Evolutionary conservation across 495 filamentous ascomycete genomes (phyloP).

Genomic region (Lasiosphaeria miniovina): DNA sequence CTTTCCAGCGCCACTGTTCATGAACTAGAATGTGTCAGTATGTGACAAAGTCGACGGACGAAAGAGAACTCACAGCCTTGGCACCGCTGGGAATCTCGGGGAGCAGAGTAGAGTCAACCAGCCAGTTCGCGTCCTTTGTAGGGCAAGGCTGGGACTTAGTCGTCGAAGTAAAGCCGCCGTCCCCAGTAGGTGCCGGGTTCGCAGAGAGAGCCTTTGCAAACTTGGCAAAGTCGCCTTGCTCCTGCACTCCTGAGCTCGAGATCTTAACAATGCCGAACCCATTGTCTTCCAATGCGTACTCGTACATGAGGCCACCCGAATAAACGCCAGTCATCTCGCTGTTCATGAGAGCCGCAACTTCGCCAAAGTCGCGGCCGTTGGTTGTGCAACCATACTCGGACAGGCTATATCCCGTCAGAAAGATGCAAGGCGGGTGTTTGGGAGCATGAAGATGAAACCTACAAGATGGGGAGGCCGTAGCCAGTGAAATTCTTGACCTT

Average conservation of each 20-base stretch:
- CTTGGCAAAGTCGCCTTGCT: constrained; percentile 57
- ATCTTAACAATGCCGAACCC: constrained; percentile 77
- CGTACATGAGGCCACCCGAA: constrained; percentile 94
- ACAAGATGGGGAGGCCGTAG: constrained; percentile 88
- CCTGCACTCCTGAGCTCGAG: constrained; percentile 38
- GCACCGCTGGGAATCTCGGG: constrained; percentile 73
- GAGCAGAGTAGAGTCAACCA: constrained; percentile 61
- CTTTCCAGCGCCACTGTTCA: constrained; percentile 69
- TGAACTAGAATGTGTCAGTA: constrained; percentile 46
- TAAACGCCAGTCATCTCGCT: constrained; percentile 85
- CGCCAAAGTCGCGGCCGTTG: constrained; percentile 75
- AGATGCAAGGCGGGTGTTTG: not conserved
- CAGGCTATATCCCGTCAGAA: constrained; percentile 44
- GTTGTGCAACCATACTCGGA: constrained; percentile 91
- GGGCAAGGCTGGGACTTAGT: constrained; percentile 70
- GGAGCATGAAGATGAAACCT: constrained; percentile 2
- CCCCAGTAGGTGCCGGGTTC: constrained; percentile 63
- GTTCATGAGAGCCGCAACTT: constrained; percentile 77
- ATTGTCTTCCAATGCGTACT: constrained; percentile 79
- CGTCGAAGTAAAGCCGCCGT: constrained; percentile 72
- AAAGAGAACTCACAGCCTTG: constrained; percentile 26
- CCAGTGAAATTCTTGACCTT: constrained; percentile 90
- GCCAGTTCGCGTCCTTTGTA: constrained; percentile 63
- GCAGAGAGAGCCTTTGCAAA: constrained; percentile 63
- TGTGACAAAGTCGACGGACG: not conserved